Conservation (phyloP, 495 filamentous ascomycete species). For the Penicillium steckii region DNA sequence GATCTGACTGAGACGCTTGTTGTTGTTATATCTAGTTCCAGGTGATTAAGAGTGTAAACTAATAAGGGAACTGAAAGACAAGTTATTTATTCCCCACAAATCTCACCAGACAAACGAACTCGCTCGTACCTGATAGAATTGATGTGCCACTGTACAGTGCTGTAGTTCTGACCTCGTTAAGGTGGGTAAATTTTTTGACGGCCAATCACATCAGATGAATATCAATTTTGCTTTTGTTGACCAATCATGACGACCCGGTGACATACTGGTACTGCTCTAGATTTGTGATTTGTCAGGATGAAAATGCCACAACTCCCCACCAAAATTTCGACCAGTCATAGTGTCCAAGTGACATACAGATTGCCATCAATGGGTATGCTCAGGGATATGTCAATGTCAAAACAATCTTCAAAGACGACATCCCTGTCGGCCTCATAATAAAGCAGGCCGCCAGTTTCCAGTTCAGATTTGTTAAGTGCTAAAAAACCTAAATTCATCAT, state of each 20-base stretch:
- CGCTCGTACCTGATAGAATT: too few species aligned
- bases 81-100: not conserved
- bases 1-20: not conserved
- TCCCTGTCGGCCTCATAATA: slow-evolving; percentile 9
- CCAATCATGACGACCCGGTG: slow-evolving; percentile 12
- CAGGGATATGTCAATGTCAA: slow-evolving; percentile 4
- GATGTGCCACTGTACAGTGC: not conserved
- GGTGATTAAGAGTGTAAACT: slow-evolving; percentile 5
- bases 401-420: slow-evolving; percentile 2
- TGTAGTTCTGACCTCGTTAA: not conserved
- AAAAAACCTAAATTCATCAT: slow-evolving; percentile 4
- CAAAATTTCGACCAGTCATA: slow-evolving; percentile 13
- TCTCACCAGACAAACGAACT: slow-evolving; percentile 2
- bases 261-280: slow-evolving; percentile 10
- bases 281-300: slow-evolving; percentile 15
- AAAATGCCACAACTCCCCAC: not conserved
- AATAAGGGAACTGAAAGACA: not conserved
- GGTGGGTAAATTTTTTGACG: slow-evolving; percentile 2
- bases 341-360: slow-evolving; percentile 13
- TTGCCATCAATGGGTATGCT: not conserved
- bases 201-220: slow-evolving; percentile 12
- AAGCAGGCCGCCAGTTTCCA: slow-evolving; percentile 3
- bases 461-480: slow-evolving; percentile 4
- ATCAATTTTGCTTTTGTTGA: slow-evolving; percentile 3
- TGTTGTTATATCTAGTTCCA: slow-evolving; percentile 7